phyloP scores from a whole-genome alignment of 352 stramenopile species.

The Phytophthora litchii region DNA sequence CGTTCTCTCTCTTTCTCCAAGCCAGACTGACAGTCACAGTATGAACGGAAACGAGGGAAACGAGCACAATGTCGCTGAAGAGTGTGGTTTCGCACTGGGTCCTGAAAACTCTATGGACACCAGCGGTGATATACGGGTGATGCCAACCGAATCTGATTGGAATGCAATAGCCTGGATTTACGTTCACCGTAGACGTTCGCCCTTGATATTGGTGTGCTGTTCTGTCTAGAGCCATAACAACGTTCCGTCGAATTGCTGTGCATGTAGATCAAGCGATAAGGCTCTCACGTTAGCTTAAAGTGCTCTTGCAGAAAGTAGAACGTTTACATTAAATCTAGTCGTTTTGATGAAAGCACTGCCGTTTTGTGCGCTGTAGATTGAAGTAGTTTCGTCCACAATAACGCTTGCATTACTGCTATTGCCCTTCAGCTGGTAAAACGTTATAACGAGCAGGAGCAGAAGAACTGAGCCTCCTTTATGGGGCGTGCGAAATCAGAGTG shows the following conservation, averaged over 20 bases:
- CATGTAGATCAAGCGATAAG: no score
- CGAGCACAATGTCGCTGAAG: neutral
- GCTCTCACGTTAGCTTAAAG: conserved; percentile 3
- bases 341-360: conserved; percentile 10
- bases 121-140: neutral
- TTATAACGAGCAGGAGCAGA: no score
- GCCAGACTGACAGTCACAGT: neutral
- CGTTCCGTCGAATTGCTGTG: neutral
- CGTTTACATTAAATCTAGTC: neutral
- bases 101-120: neutral
- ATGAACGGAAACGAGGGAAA: neutral
- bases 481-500: no score
- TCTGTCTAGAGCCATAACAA: neutral
- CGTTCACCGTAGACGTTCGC: neutral
- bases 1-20: neutral
- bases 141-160: neutral
- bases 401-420: no score
- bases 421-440: no score
- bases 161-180: neutral
- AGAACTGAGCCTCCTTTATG: no score
- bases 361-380: conserved; percentile 4
- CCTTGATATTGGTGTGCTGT: conserved; percentile 1
- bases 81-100: neutral
- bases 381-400: no score
- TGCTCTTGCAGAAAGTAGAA: conserved; percentile 2